Percentiles rank a stretch among this genome's conserved stretches.
phyloP scores from a whole-genome alignment of 2,329 filamentous ascomycete genomes.

The Coleophoma eucalyptorum region DNA sequence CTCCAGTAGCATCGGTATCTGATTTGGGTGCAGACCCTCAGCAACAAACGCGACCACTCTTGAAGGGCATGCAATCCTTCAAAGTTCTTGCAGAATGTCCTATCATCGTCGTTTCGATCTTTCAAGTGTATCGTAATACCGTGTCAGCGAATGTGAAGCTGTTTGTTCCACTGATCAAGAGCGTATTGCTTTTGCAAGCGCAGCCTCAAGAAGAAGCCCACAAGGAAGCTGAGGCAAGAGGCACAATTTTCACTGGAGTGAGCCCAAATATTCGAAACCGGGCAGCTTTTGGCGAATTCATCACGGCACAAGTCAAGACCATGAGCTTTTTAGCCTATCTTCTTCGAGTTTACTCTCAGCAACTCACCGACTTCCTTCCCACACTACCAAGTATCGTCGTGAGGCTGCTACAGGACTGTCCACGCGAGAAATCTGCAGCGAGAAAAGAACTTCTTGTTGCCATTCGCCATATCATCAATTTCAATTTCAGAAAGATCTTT shows the following conservation, averaged over 20 bases:
- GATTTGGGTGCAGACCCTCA: slow-evolving; percentile 80
- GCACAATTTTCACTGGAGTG: slow-evolving; percentile 85
- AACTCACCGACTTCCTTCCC: slow-evolving; percentile 83
- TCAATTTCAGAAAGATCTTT: slow-evolving; percentile 96
- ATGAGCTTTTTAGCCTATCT: slow-evolving; percentile 98
- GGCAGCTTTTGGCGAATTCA: slow-evolving; percentile 93
- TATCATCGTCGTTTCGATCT: slow-evolving; percentile 97
- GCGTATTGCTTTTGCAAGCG: slow-evolving; percentile 82
- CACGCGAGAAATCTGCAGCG: slow-evolving; percentile 87
- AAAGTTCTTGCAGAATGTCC: slow-evolving; percentile 97
- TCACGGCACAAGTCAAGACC: slow-evolving; percentile 96
- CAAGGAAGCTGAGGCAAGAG: slow-evolving; percentile 72
- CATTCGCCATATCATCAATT: slow-evolving; percentile 98
- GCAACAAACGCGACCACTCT: slow-evolving; percentile 73
- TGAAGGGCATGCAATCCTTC: slow-evolving; percentile 98
- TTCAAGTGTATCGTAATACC: slow-evolving; percentile 82
- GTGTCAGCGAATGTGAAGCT: slow-evolving; percentile 83
- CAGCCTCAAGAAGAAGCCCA: slow-evolving; percentile 92
- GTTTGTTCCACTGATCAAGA: slow-evolving; percentile 93
- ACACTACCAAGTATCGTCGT: slow-evolving; percentile 87
- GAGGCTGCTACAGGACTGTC: slow-evolving; percentile 86
- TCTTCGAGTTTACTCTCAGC: slow-evolving; percentile 79
- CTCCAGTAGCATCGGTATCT: slow-evolving; percentile 76
- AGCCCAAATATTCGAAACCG: slow-evolving; percentile 92
- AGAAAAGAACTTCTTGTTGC: slow-evolving; percentile 94